Conservation (phyloP, 495 filamentous ascomycete species). For the Entonaema liquescens region DNA sequence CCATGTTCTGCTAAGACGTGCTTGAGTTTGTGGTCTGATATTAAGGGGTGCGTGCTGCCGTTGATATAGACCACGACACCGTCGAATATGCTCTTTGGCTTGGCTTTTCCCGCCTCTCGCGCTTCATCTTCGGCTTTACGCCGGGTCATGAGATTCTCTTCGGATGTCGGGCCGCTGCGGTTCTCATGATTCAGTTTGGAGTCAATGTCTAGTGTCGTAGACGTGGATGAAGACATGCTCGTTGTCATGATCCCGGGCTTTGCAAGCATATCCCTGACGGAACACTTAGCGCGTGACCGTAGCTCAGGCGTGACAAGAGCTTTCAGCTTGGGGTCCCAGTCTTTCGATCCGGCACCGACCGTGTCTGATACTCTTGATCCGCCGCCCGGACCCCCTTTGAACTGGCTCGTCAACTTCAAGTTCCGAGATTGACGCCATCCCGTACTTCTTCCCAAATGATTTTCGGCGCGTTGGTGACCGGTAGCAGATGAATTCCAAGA, state of each 20-base stretch:
- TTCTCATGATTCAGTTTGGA: neutral
- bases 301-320: conserved; percentile 54
- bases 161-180: conserved; percentile 28
- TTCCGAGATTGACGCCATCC: conserved; percentile 76
- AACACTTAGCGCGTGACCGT: conserved; percentile 51
- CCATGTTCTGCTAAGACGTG: conserved; percentile 78
- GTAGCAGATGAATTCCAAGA: conserved; percentile 82
- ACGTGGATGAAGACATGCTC: conserved; percentile 10
- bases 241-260: conserved; percentile 55
- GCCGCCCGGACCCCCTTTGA: conserved; percentile 59
- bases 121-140: conserved; percentile 50
- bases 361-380: conserved; percentile 65
- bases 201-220: neutral
- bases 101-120: conserved; percentile 38
- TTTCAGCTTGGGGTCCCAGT: conserved; percentile 57
- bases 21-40: conserved; percentile 90
- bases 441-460: conserved; percentile 63
- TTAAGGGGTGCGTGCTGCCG: conserved; percentile 79
- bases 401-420: conserved; percentile 73
- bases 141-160: conserved; percentile 45
- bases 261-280: conserved; percentile 59
- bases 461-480: conserved; percentile 82
- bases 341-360: conserved; percentile 62
- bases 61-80: conserved; percentile 84
- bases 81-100: conserved; percentile 62